These are phyloP conservation scores for Phlebiopsis flavidoalba DNA, from an alignment of 768 basidiomycete genomes.

Conservation along the genomic window DNA sequence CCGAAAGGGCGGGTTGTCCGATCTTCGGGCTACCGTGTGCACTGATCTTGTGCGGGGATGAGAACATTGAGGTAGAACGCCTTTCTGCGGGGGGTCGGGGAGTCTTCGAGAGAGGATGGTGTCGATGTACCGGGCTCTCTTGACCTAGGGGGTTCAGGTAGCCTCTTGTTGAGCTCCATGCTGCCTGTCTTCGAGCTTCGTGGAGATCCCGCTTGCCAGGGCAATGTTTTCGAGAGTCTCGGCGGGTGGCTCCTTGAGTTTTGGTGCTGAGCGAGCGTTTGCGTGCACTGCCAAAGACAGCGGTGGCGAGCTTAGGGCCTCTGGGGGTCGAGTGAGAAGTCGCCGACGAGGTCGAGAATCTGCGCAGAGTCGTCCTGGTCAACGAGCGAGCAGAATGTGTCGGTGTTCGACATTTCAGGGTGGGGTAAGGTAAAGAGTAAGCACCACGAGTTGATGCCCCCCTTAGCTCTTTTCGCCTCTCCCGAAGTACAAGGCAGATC, in stretches of 20 bases:
- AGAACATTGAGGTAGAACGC: slow-evolving; percentile 17
- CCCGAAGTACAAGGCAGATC: slow-evolving; percentile 2
- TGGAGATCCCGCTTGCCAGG: slow-evolving; percentile 1
- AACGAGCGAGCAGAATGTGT: background rate
- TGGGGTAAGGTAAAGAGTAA: background rate
- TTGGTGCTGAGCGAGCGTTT: slow-evolving; percentile 7
- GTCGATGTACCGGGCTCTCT: slow-evolving; percentile 29
- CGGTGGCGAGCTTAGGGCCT: slow-evolving; percentile 13
- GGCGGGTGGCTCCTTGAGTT: slow-evolving; percentile 10
- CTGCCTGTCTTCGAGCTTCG: background rate
- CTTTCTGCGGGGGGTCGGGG: slow-evolving; percentile 24
- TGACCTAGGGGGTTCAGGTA: slow-evolving; percentile 11
- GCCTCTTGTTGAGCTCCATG: background rate
- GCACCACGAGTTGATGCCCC: slow-evolving; percentile 6
- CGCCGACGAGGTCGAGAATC: slow-evolving; percentile 11
- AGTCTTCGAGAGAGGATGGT: slow-evolving; percentile 26
- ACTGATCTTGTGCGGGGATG: slow-evolving; percentile 6
- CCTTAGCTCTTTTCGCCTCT: background rate
- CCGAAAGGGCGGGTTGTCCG: slow-evolving; percentile 1
- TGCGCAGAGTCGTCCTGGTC: slow-evolving; percentile 8
- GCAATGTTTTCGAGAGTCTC: slow-evolving; percentile 4
- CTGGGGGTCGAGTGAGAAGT: slow-evolving; percentile 11
- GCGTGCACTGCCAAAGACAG: slow-evolving; percentile 19
- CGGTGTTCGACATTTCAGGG: slow-evolving; percentile 5
- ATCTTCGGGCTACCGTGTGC: slow-evolving; percentile 10